Percentiles rank a stretch among this genome's conserved stretches.
These are phyloP conservation scores for Coffea eugenioides DNA, from an alignment of 257 asterid species.

Conservation along the genomic window DNA sequence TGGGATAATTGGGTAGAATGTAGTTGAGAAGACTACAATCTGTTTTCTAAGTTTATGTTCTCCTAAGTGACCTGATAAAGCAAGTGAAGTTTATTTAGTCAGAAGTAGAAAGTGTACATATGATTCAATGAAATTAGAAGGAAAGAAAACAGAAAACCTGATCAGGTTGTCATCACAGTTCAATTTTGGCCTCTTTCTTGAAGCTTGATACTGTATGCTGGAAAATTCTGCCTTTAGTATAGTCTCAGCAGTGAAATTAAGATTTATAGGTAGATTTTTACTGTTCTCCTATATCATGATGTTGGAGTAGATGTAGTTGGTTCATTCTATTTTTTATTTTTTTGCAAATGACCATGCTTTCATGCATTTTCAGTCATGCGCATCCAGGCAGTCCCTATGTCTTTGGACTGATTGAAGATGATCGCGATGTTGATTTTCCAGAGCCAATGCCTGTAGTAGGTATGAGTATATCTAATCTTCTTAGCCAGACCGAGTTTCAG, in stretches of 20 bases:
- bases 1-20: neutral
- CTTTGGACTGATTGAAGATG: slow-evolving; percentile 93
- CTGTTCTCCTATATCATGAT: neutral
- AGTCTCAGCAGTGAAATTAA: neutral
- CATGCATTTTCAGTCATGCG: slow-evolving; percentile 72
- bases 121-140: too few relatives aligned
- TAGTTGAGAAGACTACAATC: neutral
- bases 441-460: slow-evolving; percentile 98
- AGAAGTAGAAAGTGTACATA: neutral
- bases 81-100: neutral
- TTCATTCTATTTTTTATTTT: neutral
- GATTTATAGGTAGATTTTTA: neutral
- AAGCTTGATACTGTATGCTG: neutral
- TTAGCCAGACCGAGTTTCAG: neutral
- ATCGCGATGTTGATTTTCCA: slow-evolving; percentile 88
- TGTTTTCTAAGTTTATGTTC: neutral
- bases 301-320: neutral
- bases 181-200: neutral
- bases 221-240: neutral
- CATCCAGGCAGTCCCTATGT: slow-evolving; percentile 99
- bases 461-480: slow-evolving; percentile 27
- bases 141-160: neutral
- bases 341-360: neutral
- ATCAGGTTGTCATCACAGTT: neutral
- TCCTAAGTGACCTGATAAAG: neutral